These are phyloP conservation scores for Meyerozyma elateridarum DNA, from an alignment of 1,139 yeast species.

Conservation along the genomic window DNA sequence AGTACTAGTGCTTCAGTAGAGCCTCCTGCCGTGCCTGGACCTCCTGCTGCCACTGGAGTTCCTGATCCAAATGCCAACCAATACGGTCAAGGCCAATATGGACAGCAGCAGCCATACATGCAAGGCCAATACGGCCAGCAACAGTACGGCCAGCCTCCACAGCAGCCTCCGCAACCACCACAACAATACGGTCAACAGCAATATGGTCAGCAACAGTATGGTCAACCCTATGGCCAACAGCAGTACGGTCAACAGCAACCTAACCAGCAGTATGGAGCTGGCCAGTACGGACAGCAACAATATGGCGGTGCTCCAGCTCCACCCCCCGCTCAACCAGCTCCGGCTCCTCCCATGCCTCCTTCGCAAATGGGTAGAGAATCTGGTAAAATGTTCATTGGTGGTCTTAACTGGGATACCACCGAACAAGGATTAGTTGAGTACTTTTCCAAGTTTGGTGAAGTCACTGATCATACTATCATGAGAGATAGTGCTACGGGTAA, in stretches of 20 bases:
- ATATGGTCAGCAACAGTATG: constrained; percentile 8
- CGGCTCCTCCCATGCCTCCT: constrained; percentile 22
- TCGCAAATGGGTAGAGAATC: constrained; percentile 43
- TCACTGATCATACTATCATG: constrained; percentile 89
- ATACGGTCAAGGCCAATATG: constrained; percentile 5
- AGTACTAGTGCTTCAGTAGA: no score
- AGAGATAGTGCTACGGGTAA: constrained; percentile 86
- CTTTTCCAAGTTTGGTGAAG: constrained; percentile 88
- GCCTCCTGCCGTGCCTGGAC: constrained; percentile 7
- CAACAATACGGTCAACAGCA: no score
- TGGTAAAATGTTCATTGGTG: constrained; percentile 97
- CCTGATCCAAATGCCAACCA: constrained; percentile 5
- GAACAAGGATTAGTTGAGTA: constrained; percentile 79
- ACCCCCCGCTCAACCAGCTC: constrained; percentile 5
- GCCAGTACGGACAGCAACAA: constrained; percentile 4
- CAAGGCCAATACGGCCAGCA: constrained; percentile 7
- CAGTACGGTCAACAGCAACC: no score
- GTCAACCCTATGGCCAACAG: constrained; percentile 5
- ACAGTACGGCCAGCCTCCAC: constrained; percentile 5
- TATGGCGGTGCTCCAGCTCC: constrained; percentile 4
- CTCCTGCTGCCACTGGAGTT: constrained; percentile 11
- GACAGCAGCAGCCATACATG: constrained; percentile 5
- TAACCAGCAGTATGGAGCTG: no score
- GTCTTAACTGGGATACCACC: constrained; percentile 97
- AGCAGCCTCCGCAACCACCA: background rate